Conservation (phyloP, 352 stramenopile species). For the Globisporangium yorkense region DNA sequence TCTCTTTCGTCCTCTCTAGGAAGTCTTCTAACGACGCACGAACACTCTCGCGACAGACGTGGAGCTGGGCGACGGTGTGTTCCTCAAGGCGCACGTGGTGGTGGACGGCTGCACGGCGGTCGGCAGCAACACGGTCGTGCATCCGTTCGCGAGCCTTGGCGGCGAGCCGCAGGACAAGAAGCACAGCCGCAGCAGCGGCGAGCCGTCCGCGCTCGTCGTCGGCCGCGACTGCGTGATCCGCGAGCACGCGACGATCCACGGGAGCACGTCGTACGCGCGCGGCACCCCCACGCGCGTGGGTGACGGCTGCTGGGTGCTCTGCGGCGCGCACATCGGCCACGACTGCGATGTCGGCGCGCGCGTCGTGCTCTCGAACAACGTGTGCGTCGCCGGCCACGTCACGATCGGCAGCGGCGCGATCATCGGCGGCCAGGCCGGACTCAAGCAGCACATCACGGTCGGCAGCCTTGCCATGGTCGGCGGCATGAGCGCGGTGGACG, state of each 20-base stretch:
- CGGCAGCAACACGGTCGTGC: constrained; percentile 44
- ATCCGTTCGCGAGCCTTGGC: constrained; percentile 73
- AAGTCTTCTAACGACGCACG: too few relatives aligned
- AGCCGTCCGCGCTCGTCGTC: constrained; percentile 31
- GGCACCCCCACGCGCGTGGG: constrained; percentile 47
- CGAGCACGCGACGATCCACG: constrained; percentile 80
- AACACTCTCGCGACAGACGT: constrained; percentile 31
- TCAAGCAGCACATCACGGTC: constrained; percentile 75
- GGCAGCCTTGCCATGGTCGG: constrained; percentile 73
- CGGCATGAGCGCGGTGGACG: constrained; percentile 75
- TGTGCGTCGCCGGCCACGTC: constrained; percentile 76
- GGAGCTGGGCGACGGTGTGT: constrained; percentile 53
- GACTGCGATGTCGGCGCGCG: constrained; percentile 55
- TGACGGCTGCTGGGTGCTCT: constrained; percentile 78
- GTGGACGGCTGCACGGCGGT: constrained; percentile 61
- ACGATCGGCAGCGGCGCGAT: constrained; percentile 69
- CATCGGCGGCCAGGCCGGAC: constrained; percentile 66
- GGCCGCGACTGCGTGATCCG: constrained; percentile 72
- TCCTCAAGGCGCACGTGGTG: constrained; percentile 68
- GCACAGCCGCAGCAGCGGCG: constrained; percentile 4
- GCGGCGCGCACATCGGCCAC: constrained; percentile 68
- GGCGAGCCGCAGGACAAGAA: constrained; percentile 83
- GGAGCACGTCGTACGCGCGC: constrained; percentile 60
- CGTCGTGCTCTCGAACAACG: constrained; percentile 80
- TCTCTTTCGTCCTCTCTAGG: too few relatives aligned